Conservation (phyloP, 768 basidiomycete species). For the Boletus rufocinnamomeus region DNA sequence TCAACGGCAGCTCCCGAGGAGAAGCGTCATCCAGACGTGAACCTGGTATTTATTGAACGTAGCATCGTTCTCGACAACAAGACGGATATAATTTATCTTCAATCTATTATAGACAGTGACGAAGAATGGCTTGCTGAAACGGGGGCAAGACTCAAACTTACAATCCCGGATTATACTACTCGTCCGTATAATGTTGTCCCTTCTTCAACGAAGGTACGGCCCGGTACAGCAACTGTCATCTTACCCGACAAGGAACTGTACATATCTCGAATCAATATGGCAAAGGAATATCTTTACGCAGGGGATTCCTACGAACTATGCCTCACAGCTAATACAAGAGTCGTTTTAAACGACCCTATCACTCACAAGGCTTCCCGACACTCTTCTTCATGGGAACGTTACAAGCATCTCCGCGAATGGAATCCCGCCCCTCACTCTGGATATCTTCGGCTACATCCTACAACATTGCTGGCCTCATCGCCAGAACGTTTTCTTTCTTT, state of each 20-base stretch:
- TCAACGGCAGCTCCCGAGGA: slow-evolving; percentile 32
- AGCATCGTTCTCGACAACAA: slow-evolving; percentile 67
- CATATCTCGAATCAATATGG: slow-evolving; percentile 63
- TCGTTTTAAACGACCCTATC: slow-evolving; percentile 46
- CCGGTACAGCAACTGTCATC: slow-evolving; percentile 37
- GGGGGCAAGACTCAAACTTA: slow-evolving; percentile 19
- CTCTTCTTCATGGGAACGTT: slow-evolving; percentile 66
- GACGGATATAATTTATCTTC: slow-evolving; percentile 55
- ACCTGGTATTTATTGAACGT: slow-evolving; percentile 75
- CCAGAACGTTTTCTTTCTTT: slow-evolving; percentile 91
- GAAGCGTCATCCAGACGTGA: slow-evolving; percentile 65
- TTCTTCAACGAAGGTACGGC: slow-evolving; percentile 30
- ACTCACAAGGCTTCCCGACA: slow-evolving; percentile 13
- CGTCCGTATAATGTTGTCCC: slow-evolving; percentile 15
- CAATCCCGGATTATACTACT: slow-evolving; percentile 15
- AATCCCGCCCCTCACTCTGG: slow-evolving; percentile 92
- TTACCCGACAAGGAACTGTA: slow-evolving; percentile 64
- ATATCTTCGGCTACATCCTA: slow-evolving; percentile 75
- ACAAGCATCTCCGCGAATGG: slow-evolving; percentile 63
- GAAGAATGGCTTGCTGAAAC: slow-evolving; percentile 59
- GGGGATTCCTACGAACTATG: slow-evolving; percentile 96
- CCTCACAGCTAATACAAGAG: slow-evolving; percentile 71
- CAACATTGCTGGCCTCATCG: slow-evolving; percentile 80
- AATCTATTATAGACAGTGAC: slow-evolving; percentile 64
- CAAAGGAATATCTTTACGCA: slow-evolving; percentile 72